phyloP scores from a whole-genome alignment of 148 eudicot species.

The Gaultheria prostrata region DNA sequence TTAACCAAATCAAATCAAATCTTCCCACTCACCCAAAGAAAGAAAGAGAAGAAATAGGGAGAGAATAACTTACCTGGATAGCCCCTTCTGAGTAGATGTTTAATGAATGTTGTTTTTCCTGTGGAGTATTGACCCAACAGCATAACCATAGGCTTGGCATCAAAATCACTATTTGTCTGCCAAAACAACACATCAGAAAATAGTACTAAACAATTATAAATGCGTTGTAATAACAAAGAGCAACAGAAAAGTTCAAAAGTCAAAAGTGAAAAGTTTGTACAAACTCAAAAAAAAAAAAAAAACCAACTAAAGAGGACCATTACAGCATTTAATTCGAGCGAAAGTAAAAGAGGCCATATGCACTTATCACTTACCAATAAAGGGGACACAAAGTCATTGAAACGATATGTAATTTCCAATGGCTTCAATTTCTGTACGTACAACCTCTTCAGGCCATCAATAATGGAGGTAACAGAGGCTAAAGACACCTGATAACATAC shows the following conservation, averaged over 20 bases:
- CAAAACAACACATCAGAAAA: conserved; percentile 6
- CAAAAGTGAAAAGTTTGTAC: not conserved
- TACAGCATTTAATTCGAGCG: not conserved
- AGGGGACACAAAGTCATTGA: conserved; percentile 92
- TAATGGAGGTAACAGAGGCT: conserved; percentile 73
- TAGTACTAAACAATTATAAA: not conserved
- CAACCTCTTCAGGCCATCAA: conserved; percentile 89
- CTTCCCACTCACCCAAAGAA: not conserved
- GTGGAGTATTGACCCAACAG: conserved; percentile 98
- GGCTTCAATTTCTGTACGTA: conserved; percentile 90
- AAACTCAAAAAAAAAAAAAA: not conserved
- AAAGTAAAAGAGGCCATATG: conserved; percentile 5
- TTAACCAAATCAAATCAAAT: not conserved
- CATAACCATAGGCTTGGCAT: conserved; percentile 99
- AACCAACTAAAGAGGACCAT: not conserved
- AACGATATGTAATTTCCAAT: conserved; percentile 74
- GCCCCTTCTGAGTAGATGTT: conserved; percentile 76
- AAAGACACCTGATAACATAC: conserved; percentile 44
- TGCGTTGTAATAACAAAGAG: not conserved
- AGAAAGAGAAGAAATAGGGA: not conserved
- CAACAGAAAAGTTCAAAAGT: not conserved
- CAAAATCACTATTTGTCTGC: conserved; percentile 92
- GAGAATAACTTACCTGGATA: conserved; percentile 64
- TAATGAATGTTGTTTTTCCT: conserved; percentile 96
- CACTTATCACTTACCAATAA: conserved; percentile 59